Base-by-base conservation (phyloP, 2,329 filamentous ascomycete genomes). In the Celoporthe dispersa region DNA sequence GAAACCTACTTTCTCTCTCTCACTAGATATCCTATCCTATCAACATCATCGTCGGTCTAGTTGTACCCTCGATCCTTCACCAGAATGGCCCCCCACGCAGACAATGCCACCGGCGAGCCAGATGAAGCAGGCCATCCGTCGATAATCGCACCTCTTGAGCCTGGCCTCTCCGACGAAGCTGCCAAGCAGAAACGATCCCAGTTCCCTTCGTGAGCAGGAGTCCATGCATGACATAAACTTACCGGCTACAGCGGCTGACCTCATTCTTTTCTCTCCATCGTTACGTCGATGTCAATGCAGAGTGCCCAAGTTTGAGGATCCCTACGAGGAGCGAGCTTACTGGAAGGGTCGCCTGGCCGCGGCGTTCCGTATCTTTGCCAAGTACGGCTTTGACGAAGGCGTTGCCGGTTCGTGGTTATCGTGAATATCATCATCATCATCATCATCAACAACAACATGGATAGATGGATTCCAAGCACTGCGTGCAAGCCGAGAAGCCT, bases 391-490 rank as follows among this genome's bases (percentile, higher is more conserved):
- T 71, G 86, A 88, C 70, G 87, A 90, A 78, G 88, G 88, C 19
- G 87, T 91, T 48, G 89, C 88, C n/a, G 88, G 89, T 4, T 88
- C 91, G 75, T 90, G 90, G 73, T 90, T 11, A 39, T 39, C 9
- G 12, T 39, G 2, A 5, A 39, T 39, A 9, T n/a, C n/a, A n/a
- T n/a, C n/a, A n/a, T n/a, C n/a, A n/a, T n/a, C n/a, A n/a, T n/a
- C n/a, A n/a, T n/a, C n/a, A n/a, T n/a, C n/a, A n/a, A n/a, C n/a
- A n/a, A n/a, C n/a, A n/a, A n/a, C 35, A 87, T 2, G 75, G 88
- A n/a, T 81, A 87, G n/a, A 76, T 63, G 3, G 22, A 25, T 31
- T 39, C 28, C 5, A 31, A n/a, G n/a, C n/a, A n/a, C n/a, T n/a
- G n/a, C n/a, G n/a, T n/a, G n/a, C n/a, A n/a, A n/a, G 11, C 12